Percentiles rank a stretch among this genome's conserved stretches.
phyloP scores from a whole-genome alignment of 306 rosid genomes.

The Parietaria judaica region DNA sequence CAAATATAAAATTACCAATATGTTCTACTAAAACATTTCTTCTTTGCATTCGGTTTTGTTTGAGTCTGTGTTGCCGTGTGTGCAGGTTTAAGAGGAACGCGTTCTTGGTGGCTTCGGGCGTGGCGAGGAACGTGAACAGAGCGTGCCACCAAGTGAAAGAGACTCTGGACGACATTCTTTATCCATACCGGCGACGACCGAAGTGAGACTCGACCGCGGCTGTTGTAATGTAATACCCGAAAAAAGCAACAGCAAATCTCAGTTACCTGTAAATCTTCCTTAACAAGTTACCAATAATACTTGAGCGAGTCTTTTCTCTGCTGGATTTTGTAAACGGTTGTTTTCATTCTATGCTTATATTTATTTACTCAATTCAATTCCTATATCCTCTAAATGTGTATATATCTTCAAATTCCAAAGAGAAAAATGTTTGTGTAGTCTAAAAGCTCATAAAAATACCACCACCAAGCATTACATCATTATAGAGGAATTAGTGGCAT shows the following conservation, averaged over 20 bases:
- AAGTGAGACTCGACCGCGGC: conserved; percentile 34
- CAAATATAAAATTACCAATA: not conserved
- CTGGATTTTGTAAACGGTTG: conserved; percentile 7
- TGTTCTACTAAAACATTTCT: too few species aligned
- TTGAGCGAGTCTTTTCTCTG: not conserved
- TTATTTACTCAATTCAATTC: not conserved
- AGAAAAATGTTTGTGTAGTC: too few species aligned
- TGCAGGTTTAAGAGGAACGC: conserved; percentile 83
- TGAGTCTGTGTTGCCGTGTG: not conserved
- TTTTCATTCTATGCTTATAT: not conserved
- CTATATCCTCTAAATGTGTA: too few species aligned
- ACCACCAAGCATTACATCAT: too few species aligned
- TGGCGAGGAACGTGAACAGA: conserved; percentile 60
- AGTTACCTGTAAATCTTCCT: conserved; percentile 4
- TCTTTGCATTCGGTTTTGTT: not conserved
- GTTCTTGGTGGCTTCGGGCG: conserved; percentile 70
- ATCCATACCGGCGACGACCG: conserved; percentile 61
- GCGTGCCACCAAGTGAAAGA: conserved; percentile 56
- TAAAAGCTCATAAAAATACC: too few species aligned
- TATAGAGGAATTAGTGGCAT: too few species aligned
- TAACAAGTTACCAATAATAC: not conserved
- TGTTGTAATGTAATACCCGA: not conserved
- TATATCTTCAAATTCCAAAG: too few species aligned
- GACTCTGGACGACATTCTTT: conserved; percentile 54
- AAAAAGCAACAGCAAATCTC: conserved; percentile 8